phyloP scores from a whole-genome alignment of 1,284 basidiomycete genomes.

The Ceratobasidium sp. region DNA sequence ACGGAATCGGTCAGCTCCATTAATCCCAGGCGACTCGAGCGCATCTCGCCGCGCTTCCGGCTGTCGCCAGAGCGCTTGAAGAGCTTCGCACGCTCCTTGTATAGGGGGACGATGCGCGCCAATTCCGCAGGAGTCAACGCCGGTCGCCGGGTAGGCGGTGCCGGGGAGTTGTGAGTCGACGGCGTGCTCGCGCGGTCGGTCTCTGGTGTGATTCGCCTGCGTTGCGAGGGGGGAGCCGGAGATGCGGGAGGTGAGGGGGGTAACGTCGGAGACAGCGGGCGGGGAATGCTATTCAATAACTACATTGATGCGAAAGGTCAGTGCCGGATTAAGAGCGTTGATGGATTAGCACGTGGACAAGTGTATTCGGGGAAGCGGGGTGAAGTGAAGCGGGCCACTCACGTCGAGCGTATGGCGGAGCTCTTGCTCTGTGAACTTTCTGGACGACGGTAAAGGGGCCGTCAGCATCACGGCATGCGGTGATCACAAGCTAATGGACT shows the following conservation, averaged over 20 bases:
- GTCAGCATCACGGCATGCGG: neutral
- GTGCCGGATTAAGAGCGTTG: conserved; percentile 27
- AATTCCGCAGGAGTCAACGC: conserved; percentile 36
- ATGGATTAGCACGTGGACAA: conserved; percentile 36
- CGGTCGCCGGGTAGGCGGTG: conserved; percentile 37
- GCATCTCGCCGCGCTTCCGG: conserved; percentile 34
- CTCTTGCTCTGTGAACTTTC: conserved; percentile 40
- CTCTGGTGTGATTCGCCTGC: conserved; percentile 15
- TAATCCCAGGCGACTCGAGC: conserved; percentile 29
- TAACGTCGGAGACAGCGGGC: conserved; percentile 46
- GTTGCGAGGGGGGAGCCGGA: conserved; percentile 41
- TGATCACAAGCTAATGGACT: conserved; percentile 27
- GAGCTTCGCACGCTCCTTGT: conserved; percentile 45
- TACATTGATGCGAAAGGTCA: conserved; percentile 14
- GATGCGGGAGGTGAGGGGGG: conserved; percentile 46
- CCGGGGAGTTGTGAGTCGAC: conserved; percentile 26
- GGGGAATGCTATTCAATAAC: conserved; percentile 45
- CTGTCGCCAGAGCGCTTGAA: conserved; percentile 46
- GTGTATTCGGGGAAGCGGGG: conserved; percentile 4
- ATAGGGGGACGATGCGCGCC: conserved; percentile 28
- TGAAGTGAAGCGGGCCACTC: conserved; percentile 6
- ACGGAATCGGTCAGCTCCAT: conserved; percentile 45
- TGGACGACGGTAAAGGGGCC: neutral
- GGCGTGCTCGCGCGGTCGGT: conserved; percentile 21
- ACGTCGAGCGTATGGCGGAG: conserved; percentile 34